These are phyloP conservation scores for Xylaria acuta DNA, from an alignment of 495 filamentous ascomycete species.

Conservation along the genomic window DNA sequence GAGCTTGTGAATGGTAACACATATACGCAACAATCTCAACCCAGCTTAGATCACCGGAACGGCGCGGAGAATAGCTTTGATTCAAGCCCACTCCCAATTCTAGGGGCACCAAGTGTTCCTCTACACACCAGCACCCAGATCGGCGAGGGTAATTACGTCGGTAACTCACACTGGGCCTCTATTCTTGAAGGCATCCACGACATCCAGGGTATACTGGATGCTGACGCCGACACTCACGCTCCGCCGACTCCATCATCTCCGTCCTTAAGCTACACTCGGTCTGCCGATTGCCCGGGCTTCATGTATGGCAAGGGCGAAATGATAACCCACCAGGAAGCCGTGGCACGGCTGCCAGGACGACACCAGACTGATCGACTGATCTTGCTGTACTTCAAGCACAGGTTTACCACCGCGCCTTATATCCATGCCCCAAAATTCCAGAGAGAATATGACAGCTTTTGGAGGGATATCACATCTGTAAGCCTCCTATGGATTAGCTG, in stretches of 20 bases:
- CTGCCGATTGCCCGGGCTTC: constrained; percentile 34
- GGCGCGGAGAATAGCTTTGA: constrained; percentile 34
- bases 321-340: constrained; percentile 44
- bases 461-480: constrained; percentile 45
- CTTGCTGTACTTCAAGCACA: constrained; percentile 52
- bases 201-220: constrained; percentile 40
- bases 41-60: constrained; percentile 33
- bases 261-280: constrained; percentile 25
- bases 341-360: constrained; percentile 47
- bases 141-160: constrained; percentile 48
- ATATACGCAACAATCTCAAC: constrained; percentile 30
- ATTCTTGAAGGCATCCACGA: constrained; percentile 54
- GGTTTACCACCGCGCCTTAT: constrained; percentile 44
- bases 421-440: constrained; percentile 50
- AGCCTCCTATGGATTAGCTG: constrained; percentile 52
- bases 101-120: constrained; percentile 29
- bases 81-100: constrained; percentile 32
- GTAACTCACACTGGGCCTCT: constrained; percentile 56
- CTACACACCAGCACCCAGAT: constrained; percentile 33
- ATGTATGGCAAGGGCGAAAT: constrained; percentile 35
- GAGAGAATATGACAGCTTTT: constrained; percentile 56
- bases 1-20: constrained; percentile 42
- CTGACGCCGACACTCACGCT: constrained; percentile 36
- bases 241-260: constrained; percentile 33
- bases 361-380: constrained; percentile 50